Conservation (phyloP, 2,329 filamentous ascomycete genomes). For the Monilinia laxa region DNA sequence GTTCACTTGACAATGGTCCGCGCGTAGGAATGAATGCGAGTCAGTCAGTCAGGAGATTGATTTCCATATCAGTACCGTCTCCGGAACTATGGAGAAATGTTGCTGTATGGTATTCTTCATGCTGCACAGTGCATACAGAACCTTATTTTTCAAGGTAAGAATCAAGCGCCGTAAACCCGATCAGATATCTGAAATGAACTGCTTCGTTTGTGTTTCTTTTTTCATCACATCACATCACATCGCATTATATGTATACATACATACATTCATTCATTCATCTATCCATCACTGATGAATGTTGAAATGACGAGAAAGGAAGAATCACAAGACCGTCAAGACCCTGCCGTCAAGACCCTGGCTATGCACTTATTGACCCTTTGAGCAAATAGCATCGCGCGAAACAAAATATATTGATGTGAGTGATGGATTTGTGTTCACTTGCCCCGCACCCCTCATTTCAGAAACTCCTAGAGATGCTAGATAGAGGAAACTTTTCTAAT, state of each 20-base stretch:
- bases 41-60: slow-evolving; percentile 15
- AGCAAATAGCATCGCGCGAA: background rate
- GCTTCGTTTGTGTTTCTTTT: background rate
- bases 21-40: background rate
- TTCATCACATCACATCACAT: slow-evolving; percentile 9
- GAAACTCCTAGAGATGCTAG: background rate
- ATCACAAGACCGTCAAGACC: slow-evolving; percentile 11
- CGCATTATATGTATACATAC: background rate
- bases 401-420: background rate
- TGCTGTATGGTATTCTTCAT: background rate
- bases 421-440: slow-evolving; percentile 7
- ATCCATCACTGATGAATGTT: background rate
- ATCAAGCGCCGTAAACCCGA: background rate
- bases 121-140: background rate
- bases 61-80: background rate
- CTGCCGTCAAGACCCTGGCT: background rate
- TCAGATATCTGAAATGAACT: slow-evolving; percentile 2
- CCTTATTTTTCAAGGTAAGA: background rate
- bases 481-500: background rate
- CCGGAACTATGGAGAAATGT: background rate
- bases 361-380: background rate
- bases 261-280: too few relatives aligned
- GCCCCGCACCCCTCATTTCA: background rate
- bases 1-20: background rate
- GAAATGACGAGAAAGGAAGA: slow-evolving; percentile 1